A percentile compares a stretch with the other conserved stretches of the same genome.
These are phyloP conservation scores for Phytophthora pisi DNA, from an alignment of 352 stramenopile genomes.

Conservation along the genomic window DNA sequence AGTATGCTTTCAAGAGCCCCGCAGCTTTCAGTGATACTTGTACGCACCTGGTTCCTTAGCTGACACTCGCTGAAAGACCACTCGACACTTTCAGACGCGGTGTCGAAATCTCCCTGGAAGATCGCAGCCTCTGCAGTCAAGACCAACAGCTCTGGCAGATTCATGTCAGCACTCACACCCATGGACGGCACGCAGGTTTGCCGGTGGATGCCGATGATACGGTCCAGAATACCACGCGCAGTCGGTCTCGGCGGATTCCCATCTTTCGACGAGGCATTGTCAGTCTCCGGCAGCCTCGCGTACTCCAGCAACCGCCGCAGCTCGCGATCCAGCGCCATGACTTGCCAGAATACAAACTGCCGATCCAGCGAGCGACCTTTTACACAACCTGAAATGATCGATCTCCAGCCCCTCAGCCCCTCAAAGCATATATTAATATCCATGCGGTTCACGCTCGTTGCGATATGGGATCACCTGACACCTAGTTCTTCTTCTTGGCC, in stretches of 20 bases:
- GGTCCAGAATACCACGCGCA: slow-evolving; percentile 44
- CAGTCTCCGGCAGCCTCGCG: slow-evolving; percentile 41
- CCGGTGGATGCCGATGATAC: slow-evolving; percentile 33
- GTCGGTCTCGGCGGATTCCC: slow-evolving; percentile 24
- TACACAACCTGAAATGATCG: slow-evolving; percentile 21
- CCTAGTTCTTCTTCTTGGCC: slow-evolving; percentile 94
- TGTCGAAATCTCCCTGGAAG: slow-evolving; percentile 68
- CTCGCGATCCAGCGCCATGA: slow-evolving; percentile 64
- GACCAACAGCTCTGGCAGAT: slow-evolving; percentile 76
- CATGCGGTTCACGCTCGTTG: slow-evolving; percentile 12
- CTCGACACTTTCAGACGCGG: slow-evolving; percentile 52
- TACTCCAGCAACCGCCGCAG: slow-evolving; percentile 55
- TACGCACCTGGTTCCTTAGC: slow-evolving; percentile 74
- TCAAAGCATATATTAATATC: slow-evolving; percentile 62
- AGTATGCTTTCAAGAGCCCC: background rate
- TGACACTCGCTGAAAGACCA: slow-evolving; percentile 77
- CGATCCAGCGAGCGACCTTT: slow-evolving; percentile 18
- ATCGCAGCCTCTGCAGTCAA: slow-evolving; percentile 77
- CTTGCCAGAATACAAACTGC: background rate
- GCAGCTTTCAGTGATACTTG: too few species aligned
- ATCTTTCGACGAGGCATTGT: slow-evolving; percentile 23
- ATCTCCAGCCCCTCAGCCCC: slow-evolving; percentile 39
- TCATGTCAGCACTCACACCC: slow-evolving; percentile 30
- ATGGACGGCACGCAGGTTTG: slow-evolving; percentile 47
- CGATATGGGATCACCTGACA: slow-evolving; percentile 5